Evolutionary conservation across 345 rosid genomes (phyloP), one percentile per base, ranked within the genome.

Genomic region (Trapa bicornis): DNA sequence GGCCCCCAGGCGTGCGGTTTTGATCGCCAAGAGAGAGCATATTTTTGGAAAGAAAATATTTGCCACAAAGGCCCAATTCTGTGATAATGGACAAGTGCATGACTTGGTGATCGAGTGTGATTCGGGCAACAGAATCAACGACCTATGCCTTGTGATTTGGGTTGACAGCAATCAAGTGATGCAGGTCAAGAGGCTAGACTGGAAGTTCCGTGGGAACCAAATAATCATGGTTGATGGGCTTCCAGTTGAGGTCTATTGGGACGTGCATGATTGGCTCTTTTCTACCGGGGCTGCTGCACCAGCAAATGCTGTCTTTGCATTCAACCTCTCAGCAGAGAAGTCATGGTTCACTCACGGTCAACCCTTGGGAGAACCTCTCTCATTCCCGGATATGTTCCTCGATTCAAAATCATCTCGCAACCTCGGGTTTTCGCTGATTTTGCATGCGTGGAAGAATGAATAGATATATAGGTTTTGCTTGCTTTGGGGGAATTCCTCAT

Each of bases 401-500:
- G 92, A 87, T 71, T 81, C 89, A 35, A 84, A 81, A 71, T 72
- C 85, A 36, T 74, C 85, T 38, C 91, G 83, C 68, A 79, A 78
- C 82, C 84, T 79, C 43, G 95, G 88, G 60, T 94, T 88, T 79
- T 82, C 96, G 5, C 78, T 94, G 80, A 74, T 84, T 75, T 80
- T 94, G 82, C 79, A 89, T 72, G 96, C 96, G 68, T 91, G 97
- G 95, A 94, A 86, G 90, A 89, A 79, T 69, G 99, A 94, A 74
- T 79, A 72, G 61, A 75, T 78, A 71, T 42, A 70, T 68, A 62
- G 61, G n/a, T 68, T 68, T 13, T 64, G 57, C 29, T 22, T 22
- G 29, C 29, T 64, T 68, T 37, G 32, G 65, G 1, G 76, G 72
- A 70, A 70, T 65, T 74, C 70, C 76, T 76, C 64, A 53, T 60